These are phyloP conservation scores for Saccharomycopsis babjevae DNA, from an alignment of 805 yeast species.

Conservation along the genomic window DNA sequence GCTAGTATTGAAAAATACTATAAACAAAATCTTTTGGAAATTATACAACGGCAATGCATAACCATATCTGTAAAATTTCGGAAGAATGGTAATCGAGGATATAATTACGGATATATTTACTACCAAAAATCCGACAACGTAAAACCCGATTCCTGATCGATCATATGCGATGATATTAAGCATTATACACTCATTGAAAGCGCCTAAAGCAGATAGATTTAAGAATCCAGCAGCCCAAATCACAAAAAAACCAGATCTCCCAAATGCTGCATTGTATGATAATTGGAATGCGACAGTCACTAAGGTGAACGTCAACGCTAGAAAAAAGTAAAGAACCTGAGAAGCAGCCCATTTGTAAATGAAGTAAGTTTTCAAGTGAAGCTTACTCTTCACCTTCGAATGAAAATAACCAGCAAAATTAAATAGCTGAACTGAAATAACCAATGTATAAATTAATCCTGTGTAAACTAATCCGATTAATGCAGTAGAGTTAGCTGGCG, in stretches of 20 bases:
- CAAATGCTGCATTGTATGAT: slow-evolving; percentile 47
- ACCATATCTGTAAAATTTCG: slow-evolving; percentile 25
- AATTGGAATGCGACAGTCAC: slow-evolving; percentile 62
- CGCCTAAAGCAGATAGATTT: slow-evolving; percentile 69
- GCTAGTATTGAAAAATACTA: slow-evolving; percentile 12
- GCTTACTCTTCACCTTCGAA: slow-evolving; percentile 7
- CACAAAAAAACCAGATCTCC: slow-evolving; percentile 60
- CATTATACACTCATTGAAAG: slow-evolving; percentile 57
- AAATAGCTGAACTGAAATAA: slow-evolving; percentile 12
- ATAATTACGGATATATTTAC: slow-evolving; percentile 60
- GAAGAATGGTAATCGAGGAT: slow-evolving; percentile 42
- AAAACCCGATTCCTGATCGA: slow-evolving; percentile 50
- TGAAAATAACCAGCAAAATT: slow-evolving; percentile 11
- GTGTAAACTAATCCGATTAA: slow-evolving; percentile 7
- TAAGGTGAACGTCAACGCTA: slow-evolving; percentile 48
- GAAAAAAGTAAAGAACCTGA: slow-evolving; percentile 41
- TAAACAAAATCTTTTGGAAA: slow-evolving; percentile 12
- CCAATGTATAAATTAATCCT: slow-evolving; percentile 9
- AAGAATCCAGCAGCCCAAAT: slow-evolving; percentile 61
- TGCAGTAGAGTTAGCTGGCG: slow-evolving; percentile 6
- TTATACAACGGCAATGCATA: slow-evolving; percentile 26
- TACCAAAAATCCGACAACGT: slow-evolving; percentile 65
- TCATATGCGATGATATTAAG: slow-evolving; percentile 44
- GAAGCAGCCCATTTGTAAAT: slow-evolving; percentile 42
- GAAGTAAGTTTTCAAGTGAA: slow-evolving; percentile 25